Evolutionary conservation across 2,329 filamentous ascomycete species (phyloP).

Genomic region (Cladophialophora chaetospira): DNA sequence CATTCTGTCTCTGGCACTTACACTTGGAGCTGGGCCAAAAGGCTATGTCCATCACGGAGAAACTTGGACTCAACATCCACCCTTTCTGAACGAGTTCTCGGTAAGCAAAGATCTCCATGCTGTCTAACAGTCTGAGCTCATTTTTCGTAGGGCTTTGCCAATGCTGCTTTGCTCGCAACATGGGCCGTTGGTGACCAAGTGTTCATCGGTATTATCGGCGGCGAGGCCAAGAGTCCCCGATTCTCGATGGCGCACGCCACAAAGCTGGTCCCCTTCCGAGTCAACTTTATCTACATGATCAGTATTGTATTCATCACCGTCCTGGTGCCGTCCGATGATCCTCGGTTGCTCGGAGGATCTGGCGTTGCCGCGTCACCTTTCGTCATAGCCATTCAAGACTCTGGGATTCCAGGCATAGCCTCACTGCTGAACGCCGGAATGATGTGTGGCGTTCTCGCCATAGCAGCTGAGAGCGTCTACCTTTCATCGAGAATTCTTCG

Average conservation of each 20-base stretch:
- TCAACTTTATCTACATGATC: conserved; percentile 38
- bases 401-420: conserved; percentile 37
- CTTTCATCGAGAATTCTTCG: conserved; percentile 39
- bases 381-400: conserved; percentile 37
- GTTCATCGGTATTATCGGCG: conserved; percentile 41
- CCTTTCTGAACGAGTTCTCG: conserved; percentile 41
- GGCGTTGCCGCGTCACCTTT: conserved; percentile 38
- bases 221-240: conserved; percentile 41
- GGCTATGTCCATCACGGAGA: conserved; percentile 38
- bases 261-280: conserved; percentile 39
- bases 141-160: conserved; percentile 36
- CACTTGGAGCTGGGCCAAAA: conserved; percentile 44
- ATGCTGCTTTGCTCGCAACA: conserved; percentile 37
- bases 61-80: conserved; percentile 38
- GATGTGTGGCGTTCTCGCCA: conserved; percentile 38
- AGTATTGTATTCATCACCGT: conserved; percentile 36
- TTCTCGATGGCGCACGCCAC: conserved; percentile 40
- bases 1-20: conserved; percentile 41
- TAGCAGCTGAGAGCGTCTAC: conserved; percentile 39
- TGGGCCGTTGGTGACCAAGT: conserved; percentile 39
- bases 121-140: background rate
- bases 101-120: conserved; percentile 10
- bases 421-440: conserved; percentile 40
- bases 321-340: conserved; percentile 34
- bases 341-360: conserved; percentile 34